Evolutionary conservation across 139 green algal species (phyloP).

Genomic region (Nannochloris sp.): DNA sequence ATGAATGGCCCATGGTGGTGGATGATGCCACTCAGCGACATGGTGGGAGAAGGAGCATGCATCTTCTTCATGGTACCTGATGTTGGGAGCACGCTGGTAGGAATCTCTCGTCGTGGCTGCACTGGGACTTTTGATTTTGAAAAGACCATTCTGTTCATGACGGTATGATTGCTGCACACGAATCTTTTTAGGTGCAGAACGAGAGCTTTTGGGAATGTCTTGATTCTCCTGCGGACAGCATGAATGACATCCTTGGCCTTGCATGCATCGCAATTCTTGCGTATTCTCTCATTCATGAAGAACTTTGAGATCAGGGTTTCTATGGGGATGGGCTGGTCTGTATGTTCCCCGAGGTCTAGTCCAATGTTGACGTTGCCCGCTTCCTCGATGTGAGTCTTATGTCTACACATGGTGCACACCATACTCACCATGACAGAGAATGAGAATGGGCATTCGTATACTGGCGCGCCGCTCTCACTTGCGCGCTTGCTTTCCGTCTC

Average conservation of each 20-base stretch:
- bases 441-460: conserved; percentile 29
- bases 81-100: background rate
- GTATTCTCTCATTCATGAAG: conserved; percentile 42
- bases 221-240: conserved; percentile 31
- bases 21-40: background rate
- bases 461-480: too few relatives aligned
- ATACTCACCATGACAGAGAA: conserved; percentile 27
- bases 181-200: conserved; percentile 70
- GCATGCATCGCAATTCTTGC: conserved; percentile 56
- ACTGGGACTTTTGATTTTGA: background rate
- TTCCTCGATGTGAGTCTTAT: conserved; percentile 29
- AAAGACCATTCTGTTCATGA: too few relatives aligned
- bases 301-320: conserved; percentile 23
- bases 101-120: background rate
- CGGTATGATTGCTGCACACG: background rate
- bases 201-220: conserved; percentile 48
- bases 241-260: conserved; percentile 22
- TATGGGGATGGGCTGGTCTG: background rate
- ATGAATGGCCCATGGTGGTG: background rate
- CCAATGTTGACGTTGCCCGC: conserved; percentile 41
- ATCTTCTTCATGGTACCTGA: too few relatives aligned
- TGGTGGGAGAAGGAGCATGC: too few relatives aligned
- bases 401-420: conserved; percentile 31
- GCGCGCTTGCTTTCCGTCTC: conserved; percentile 29
- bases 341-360: conserved; percentile 39